Conservation (phyloP, 495 filamentous ascomycete species). For the Trichocladium uniseriatum region DNA sequence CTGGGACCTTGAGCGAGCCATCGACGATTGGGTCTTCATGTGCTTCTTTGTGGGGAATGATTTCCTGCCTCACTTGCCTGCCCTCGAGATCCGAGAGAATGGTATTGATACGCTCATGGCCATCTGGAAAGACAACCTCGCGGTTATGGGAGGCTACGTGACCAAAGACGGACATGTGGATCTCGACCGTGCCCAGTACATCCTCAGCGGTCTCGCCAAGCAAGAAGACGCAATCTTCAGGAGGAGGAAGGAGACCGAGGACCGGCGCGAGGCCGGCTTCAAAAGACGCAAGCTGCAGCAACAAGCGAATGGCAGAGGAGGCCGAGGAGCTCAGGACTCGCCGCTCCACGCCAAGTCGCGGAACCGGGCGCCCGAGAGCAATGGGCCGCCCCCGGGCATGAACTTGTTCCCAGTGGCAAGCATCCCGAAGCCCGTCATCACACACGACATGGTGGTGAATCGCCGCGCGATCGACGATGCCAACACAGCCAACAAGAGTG, state of each 20-base stretch:
- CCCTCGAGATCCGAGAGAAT: slow-evolving; percentile 91
- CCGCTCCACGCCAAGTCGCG: slow-evolving; percentile 11
- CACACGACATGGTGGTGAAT: slow-evolving; percentile 85
- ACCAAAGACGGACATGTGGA: slow-evolving; percentile 92
- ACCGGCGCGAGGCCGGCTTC: slow-evolving; percentile 64
- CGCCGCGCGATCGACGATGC: slow-evolving; percentile 63
- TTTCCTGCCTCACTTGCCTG: slow-evolving; percentile 93
- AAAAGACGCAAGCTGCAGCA: slow-evolving; percentile 60
- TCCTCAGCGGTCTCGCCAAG: slow-evolving; percentile 80
- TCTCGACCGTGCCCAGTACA: slow-evolving; percentile 74
- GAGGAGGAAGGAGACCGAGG: slow-evolving; percentile 71
- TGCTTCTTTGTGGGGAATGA: slow-evolving; percentile 99
- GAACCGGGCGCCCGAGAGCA: slow-evolving; percentile 14
- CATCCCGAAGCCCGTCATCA: slow-evolving; percentile 55
- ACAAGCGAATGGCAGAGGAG: slow-evolving; percentile 29
- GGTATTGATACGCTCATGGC: slow-evolving; percentile 92
- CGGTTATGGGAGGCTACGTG: slow-evolving; percentile 85
- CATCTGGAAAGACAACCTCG: slow-evolving; percentile 91
- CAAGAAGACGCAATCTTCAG: slow-evolving; percentile 94
- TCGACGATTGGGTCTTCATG: slow-evolving; percentile 99
- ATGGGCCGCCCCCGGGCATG: slow-evolving; percentile 17
- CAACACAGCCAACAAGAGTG: slow-evolving; percentile 87
- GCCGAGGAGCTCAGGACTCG: slow-evolving; percentile 26
- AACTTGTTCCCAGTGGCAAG: slow-evolving; percentile 35
- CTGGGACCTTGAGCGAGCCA: slow-evolving; percentile 82